Evolutionary conservation across 257 asterid genomes (phyloP).

Genomic region (Lavandula angustifolia): DNA sequence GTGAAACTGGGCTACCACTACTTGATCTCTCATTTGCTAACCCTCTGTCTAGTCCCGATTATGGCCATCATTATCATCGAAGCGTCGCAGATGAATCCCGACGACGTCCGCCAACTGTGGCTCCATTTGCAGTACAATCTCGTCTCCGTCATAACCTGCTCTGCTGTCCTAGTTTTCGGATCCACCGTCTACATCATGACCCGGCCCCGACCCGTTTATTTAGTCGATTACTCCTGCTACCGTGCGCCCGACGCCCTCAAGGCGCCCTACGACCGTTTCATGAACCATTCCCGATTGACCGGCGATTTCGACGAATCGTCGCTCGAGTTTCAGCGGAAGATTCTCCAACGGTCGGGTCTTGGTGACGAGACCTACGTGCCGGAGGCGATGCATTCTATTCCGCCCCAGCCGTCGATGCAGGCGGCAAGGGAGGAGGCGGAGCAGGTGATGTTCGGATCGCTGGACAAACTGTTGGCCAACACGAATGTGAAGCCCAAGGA

Average conservation of each 20-base stretch:
- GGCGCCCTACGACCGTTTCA: constrained; percentile 51
- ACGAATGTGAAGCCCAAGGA: constrained; percentile 62
- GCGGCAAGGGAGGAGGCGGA: constrained; percentile 84
- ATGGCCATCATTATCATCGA: constrained; percentile 57
- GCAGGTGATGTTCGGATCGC: constrained; percentile 69
- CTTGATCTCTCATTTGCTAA: constrained; percentile 68
- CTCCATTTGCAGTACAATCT: constrained; percentile 68
- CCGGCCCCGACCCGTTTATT: constrained; percentile 68
- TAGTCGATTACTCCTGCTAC: constrained; percentile 71
- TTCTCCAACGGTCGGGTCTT: constrained; percentile 73
- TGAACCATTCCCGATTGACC: constrained; percentile 55
- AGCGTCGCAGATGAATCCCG: constrained; percentile 71
- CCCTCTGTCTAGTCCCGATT: constrained; percentile 63
- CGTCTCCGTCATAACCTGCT: constrained; percentile 58
- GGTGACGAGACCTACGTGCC: constrained; percentile 78
- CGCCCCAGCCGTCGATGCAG: constrained; percentile 71
- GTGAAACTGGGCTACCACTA: constrained; percentile 84
- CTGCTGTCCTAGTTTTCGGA: constrained; percentile 64
- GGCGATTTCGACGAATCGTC: constrained; percentile 71
- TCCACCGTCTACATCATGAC: constrained; percentile 74
- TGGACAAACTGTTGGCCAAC: constrained; percentile 60
- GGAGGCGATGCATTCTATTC: constrained; percentile 66
- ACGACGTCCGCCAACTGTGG: constrained; percentile 67
- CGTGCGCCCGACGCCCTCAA: constrained; percentile 53
- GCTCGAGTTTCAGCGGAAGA: constrained; percentile 72